Conservation (phyloP, 495 filamentous ascomycete species). For the Aspergillus incahuasiensis region DNA sequence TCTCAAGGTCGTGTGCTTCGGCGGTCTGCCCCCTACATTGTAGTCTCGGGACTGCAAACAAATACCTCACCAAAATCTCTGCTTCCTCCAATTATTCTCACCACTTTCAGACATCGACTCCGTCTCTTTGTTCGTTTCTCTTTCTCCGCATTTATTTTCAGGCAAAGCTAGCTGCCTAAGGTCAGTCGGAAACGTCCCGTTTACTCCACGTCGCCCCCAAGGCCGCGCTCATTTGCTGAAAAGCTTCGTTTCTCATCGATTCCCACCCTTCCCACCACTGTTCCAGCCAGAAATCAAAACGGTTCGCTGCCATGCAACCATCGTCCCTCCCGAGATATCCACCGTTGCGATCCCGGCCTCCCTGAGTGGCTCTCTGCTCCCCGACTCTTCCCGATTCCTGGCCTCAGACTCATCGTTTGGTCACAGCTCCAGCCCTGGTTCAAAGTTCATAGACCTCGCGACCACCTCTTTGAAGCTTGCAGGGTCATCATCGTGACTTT, state of each 20-base stretch:
- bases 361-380: slow-evolving; percentile 27
- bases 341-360: slow-evolving; percentile 27
- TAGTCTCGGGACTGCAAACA: slow-evolving; percentile 22
- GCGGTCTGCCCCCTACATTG: slow-evolving; percentile 17
- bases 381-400: slow-evolving; percentile 43
- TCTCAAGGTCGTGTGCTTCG: slow-evolving; percentile 8
- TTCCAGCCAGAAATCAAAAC: slow-evolving; percentile 24
- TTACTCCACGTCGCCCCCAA: slow-evolving; percentile 18
- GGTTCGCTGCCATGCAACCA: slow-evolving; percentile 38
- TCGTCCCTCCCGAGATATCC: slow-evolving; percentile 25
- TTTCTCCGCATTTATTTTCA: slow-evolving; percentile 21
- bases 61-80: slow-evolving; percentile 18
- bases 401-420: slow-evolving; percentile 23
- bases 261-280: slow-evolving; percentile 19
- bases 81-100: neutral
- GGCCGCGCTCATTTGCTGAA: slow-evolving; percentile 15
- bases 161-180: neutral
- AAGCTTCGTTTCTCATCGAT: slow-evolving; percentile 30
- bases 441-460: slow-evolving; percentile 27
- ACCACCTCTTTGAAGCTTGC: slow-evolving; percentile 23
- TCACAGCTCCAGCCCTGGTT: slow-evolving; percentile 22
- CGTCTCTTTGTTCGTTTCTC: slow-evolving; percentile 6
- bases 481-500: slow-evolving; percentile 10
- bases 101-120: slow-evolving; percentile 4
- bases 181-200: slow-evolving; percentile 19